phyloP scores from a whole-genome alignment of 1,284 basidiomycete species.

The Cronartium quercuum region DNA sequence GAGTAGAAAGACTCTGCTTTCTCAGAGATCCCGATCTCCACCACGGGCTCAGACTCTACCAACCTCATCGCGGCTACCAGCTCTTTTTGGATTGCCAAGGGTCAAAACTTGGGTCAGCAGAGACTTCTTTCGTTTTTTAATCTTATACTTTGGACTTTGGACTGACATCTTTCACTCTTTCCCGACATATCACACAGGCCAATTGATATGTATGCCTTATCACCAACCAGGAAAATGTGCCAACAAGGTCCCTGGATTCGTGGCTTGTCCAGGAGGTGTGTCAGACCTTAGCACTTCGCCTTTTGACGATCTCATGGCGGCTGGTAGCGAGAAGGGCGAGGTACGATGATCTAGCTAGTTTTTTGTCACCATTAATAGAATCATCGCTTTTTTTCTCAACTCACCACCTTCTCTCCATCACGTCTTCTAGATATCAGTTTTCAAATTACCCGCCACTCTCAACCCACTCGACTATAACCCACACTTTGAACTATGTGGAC shows the following conservation, averaged over 20 bases:
- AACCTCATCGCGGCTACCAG: conserved; percentile 21
- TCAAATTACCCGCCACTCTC: conserved; percentile 16
- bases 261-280: conserved; percentile 40
- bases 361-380: background rate
- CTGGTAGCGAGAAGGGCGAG: conserved; percentile 41
- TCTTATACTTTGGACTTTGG: background rate
- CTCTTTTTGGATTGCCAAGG: conserved; percentile 59
- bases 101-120: conserved; percentile 63
- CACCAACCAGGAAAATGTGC: conserved; percentile 43
- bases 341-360: conserved; percentile 16
- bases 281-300: conserved; percentile 42
- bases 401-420: too few relatives aligned
- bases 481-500: background rate
- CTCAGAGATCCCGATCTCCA: conserved; percentile 12
- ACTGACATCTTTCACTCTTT: too few relatives aligned
- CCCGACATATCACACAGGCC: conserved; percentile 37
- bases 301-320: conserved; percentile 43
- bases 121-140: background rate
- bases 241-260: conserved; percentile 38
- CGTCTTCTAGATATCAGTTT: conserved; percentile 10
- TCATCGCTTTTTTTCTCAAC: too few relatives aligned
- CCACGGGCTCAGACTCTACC: conserved; percentile 16
- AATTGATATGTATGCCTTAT: conserved; percentile 42
- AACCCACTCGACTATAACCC: background rate
- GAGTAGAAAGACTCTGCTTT: conserved; percentile 18